Evolutionary conservation across 805 yeast species (phyloP), one percentile per base, ranked within the genome.

Genomic region (Metschnikowia peoriensis): DNA sequence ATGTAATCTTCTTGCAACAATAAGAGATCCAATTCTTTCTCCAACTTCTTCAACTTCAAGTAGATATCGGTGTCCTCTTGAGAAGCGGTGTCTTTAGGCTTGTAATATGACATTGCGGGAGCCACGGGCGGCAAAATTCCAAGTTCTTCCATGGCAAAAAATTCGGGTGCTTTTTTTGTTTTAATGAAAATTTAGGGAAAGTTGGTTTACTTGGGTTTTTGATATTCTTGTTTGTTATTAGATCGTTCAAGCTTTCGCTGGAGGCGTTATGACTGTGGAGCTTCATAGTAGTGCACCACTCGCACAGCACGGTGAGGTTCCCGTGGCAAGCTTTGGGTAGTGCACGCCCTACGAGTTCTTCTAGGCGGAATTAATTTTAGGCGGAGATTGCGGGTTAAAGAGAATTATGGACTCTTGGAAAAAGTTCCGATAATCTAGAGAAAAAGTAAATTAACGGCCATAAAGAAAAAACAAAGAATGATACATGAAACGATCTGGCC

Each of bases 1-100:
- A 94, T 91, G 70, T 93, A 96, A 54, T 92, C 97, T 69, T 94
- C 99, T 71, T 94, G 99, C 59, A 94, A 77, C 54, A 81, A 73
- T 56, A 94, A 74, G 47, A 94, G 76, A 61, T 93, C 97, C 64
- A 89, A 80, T 66, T 93, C 97, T 60, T 92, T 90, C 67, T 96
- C 96, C 57, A 94, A 79, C 66, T 84, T 88, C 79, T 94, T 96
- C 62, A 93, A 78, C 61, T 81, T 87, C 60, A 89, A 73, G 72
- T 94, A 94, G 38, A 87, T 87, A 67, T 94, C 98, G 27, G 72
- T 67, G 46, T 66, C 75, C 61, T 65, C 78, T 66, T 69, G 70
- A 7, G 55, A 52, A 49, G 39, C 39, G 8, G 48, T 16, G 12
- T 55, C 56, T 32, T 49, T 42, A 28, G 49, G 45, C 40, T 50